phyloP scores from a whole-genome alignment of 345 rosid genomes.

The Heritiera fomes region DNA sequence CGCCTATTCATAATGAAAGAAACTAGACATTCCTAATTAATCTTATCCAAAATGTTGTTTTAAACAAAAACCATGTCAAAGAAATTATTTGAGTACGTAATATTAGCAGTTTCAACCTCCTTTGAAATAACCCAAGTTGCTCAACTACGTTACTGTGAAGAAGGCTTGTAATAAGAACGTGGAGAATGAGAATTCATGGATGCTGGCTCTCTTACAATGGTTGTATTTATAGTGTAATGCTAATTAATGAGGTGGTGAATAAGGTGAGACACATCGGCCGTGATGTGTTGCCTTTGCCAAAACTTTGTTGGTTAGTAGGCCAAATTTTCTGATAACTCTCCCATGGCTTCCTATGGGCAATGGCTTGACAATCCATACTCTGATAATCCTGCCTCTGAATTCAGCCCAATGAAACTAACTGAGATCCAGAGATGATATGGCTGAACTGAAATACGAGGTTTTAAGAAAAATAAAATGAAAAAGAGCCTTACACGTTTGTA shows the following conservation, averaged over 20 bases:
- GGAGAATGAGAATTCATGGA: background rate
- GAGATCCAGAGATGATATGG: background rate
- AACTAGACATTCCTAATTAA: constrained; percentile 20
- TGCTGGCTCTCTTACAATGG: background rate
- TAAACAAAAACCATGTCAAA: no score
- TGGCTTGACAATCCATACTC: no score
- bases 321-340: no score
- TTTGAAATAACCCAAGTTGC: background rate
- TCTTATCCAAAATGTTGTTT: background rate
- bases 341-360: no score
- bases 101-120: constrained; percentile 1
- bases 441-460: background rate
- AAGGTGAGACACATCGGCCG: constrained; percentile 28
- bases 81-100: background rate
- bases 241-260: constrained; percentile 17
- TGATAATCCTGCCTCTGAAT: background rate
- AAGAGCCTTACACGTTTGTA: background rate
- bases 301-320: background rate
- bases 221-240: no score
- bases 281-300: constrained; percentile 12
- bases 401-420: background rate
- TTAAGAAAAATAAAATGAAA: background rate
- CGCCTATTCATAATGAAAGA: constrained; percentile 90
- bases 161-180: constrained; percentile 5
- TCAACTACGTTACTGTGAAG: constrained; percentile 7